Conservation (phyloP, 2,329 filamentous ascomycete species). For the Chalaropsis thielavioides region DNA sequence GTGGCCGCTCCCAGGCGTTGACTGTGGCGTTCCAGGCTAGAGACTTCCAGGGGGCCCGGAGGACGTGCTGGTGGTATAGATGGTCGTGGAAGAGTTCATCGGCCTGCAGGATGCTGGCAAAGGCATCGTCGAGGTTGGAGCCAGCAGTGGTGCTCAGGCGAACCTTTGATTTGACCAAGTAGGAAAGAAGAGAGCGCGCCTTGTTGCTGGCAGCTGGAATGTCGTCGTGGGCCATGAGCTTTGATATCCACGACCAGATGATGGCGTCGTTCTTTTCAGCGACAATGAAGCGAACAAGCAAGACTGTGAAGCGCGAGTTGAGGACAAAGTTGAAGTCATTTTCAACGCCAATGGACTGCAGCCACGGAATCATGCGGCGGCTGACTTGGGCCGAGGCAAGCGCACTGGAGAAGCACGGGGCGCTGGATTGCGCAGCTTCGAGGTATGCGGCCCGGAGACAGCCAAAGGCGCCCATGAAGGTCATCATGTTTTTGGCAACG, state of each 20-base stretch:
- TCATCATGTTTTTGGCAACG: conserved; percentile 43
- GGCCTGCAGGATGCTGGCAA: conserved; percentile 34
- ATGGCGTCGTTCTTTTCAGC: conserved; percentile 38
- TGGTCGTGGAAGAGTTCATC: conserved; percentile 29
- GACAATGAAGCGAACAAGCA: conserved; percentile 36
- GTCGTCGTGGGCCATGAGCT: conserved; percentile 25
- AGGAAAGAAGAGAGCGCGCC: conserved; percentile 25
- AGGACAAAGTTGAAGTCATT: conserved; percentile 33
- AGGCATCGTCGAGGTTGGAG: conserved; percentile 36
- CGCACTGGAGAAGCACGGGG: conserved; percentile 24
- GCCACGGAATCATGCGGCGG: conserved; percentile 37
- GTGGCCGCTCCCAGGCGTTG: conserved; percentile 31
- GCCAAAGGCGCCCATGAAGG: conserved; percentile 36
- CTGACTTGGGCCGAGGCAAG: conserved; percentile 33
- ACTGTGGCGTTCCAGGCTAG: conserved; percentile 41
- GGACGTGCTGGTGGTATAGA: conserved; percentile 26
- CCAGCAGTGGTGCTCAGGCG: conserved; percentile 17
- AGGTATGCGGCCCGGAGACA: conserved; percentile 36
- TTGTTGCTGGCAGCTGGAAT: conserved; percentile 20
- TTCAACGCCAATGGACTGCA: conserved; percentile 36
- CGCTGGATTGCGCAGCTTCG: conserved; percentile 27
- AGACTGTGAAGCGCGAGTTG: conserved; percentile 26
- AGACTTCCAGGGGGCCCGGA: conserved; percentile 30
- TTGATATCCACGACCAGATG: conserved; percentile 39
- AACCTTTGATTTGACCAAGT: conserved; percentile 32